A percentile compares a stretch with the other conserved stretches of the same genome.
These are phyloP conservation scores for Penicillium sp. DNA, from an alignment of 2,329 filamentous ascomycete genomes.

Conservation along the genomic window DNA sequence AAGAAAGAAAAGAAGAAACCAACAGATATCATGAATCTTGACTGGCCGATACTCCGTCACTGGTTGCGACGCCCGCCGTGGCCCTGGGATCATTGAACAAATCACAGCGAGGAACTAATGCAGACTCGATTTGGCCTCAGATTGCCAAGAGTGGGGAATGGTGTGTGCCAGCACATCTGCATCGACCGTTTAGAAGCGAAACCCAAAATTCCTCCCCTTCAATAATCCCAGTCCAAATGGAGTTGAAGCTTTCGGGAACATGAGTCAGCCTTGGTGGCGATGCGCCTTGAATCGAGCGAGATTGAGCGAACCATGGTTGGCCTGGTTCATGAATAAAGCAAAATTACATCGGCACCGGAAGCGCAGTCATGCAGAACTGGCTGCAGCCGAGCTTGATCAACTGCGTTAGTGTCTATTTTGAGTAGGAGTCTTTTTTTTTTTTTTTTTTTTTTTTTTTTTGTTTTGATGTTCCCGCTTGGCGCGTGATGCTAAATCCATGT, in stretches of 20 bases:
- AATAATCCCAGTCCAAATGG: too few relatives aligned
- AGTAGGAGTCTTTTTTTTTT: background rate
- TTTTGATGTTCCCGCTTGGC: background rate
- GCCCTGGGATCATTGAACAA: constrained; percentile 13
- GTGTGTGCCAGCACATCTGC: constrained; percentile 21
- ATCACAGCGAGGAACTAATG: constrained; percentile 19
- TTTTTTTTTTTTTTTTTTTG: constrained; percentile 2
- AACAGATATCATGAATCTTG: constrained; percentile 23
- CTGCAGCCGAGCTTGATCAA: too few relatives aligned
- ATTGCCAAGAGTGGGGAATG: constrained; percentile 8
- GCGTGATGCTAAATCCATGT: constrained; percentile 6
- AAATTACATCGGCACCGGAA: too few relatives aligned
- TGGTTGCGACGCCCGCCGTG: constrained; percentile 20
- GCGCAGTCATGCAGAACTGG: too few relatives aligned
- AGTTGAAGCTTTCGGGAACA: too few relatives aligned
- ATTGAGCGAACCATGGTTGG: constrained; percentile 15
- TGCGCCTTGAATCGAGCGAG: constrained; percentile 1
- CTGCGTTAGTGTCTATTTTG: background rate
- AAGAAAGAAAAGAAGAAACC: too few relatives aligned
- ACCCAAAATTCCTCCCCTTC: too few relatives aligned
- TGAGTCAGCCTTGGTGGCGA: too few relatives aligned
- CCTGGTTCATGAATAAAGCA: background rate
- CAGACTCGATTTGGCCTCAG: constrained; percentile 19
- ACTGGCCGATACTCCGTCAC: constrained; percentile 23
- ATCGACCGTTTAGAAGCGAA: constrained; percentile 8